Evolutionary conservation across 495 filamentous ascomycete genomes (phyloP), one percentile per base, ranked within the genome.

Genomic region (Neurospora africana): DNA sequence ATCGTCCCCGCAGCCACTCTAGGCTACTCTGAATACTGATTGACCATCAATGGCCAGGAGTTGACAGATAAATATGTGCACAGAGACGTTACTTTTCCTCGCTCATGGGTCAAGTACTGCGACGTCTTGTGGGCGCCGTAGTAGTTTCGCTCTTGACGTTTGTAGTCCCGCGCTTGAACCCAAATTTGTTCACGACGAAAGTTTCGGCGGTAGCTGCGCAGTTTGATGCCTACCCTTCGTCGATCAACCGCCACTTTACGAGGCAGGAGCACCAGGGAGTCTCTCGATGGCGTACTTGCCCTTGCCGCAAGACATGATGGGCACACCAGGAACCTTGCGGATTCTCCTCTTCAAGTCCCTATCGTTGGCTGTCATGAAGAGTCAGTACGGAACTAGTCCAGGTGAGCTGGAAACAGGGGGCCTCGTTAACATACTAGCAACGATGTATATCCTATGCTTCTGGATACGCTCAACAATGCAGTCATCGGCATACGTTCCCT

Each of bases 221-320:
- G 6, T 58, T 17, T 58, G 21, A 27, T 27, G 11, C 47, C 6
- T 5, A 13, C 11, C 47, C 10, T 11, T 58, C 11, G 21, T 58
- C 10, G 11, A 11, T 5, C 2, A 40, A 44, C n/a, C 38, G 9
- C 69, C 65, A 0, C 27, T 27, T 78, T 74, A 81, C 11, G 76
- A 76, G 5, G 74, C 67, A 4, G 91, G 89, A 71, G 92, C 92
- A 79, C 94, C 92, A 1, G 94, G 95, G 41, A 98, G 82, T 74
- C 93, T 87, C 84, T 98, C 95, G 77, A 99, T 94, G 35, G 92
- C 90, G 82, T 97, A 98, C 81, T 97, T 97, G 21, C 89, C 92
- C 74, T 89, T 86, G 21, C 89, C 89, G 30, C 94, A 92, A 69
- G 83, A 85, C 82, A 89, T 85, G 71, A 89, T 86, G 43, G 80